These are phyloP conservation scores for Cinnamomum micranthum DNA, from an alignment of 164 flowering plant species.

Conservation along the genomic window DNA sequence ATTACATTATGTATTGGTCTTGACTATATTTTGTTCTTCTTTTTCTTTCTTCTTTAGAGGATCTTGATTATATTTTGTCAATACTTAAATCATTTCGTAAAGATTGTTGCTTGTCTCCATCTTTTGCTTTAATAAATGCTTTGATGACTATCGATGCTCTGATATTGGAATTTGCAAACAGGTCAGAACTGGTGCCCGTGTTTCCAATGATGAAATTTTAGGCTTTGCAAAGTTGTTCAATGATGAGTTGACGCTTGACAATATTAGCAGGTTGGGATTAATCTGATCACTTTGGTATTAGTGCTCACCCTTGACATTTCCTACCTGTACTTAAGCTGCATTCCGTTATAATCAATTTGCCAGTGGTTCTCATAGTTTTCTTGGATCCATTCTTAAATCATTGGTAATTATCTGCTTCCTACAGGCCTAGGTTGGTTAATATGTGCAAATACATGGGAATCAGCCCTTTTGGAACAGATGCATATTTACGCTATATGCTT, in stretches of 20 bases:
- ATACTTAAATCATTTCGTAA: too few relatives aligned
- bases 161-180: slow-evolving; percentile 21
- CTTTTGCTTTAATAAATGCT: background rate
- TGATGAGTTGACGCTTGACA: slow-evolving; percentile 94
- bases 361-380: too few relatives aligned
- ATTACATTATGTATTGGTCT: too few relatives aligned
- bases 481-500: slow-evolving; percentile 81
- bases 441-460: slow-evolving; percentile 99
- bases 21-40: too few relatives aligned
- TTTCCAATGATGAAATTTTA: slow-evolving; percentile 86
- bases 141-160: background rate
- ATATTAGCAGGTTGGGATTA: slow-evolving; percentile 75
- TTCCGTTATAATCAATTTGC: too few relatives aligned
- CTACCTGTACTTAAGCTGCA: background rate
- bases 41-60: background rate
- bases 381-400: background rate
- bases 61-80: too few relatives aligned
- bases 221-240: slow-evolving; percentile 95
- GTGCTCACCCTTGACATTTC: background rate
- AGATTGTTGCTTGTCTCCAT: background rate
- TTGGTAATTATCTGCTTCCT: slow-evolving; percentile 3
- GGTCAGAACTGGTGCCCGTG: slow-evolving; percentile 76
- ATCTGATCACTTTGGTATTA: slow-evolving; percentile 4
- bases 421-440: slow-evolving; percentile 80
- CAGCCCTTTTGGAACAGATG: slow-evolving; percentile 79